Conservation (phyloP, 2,329 filamentous ascomycete genomes). For the Cadophora gregata region DNA sequence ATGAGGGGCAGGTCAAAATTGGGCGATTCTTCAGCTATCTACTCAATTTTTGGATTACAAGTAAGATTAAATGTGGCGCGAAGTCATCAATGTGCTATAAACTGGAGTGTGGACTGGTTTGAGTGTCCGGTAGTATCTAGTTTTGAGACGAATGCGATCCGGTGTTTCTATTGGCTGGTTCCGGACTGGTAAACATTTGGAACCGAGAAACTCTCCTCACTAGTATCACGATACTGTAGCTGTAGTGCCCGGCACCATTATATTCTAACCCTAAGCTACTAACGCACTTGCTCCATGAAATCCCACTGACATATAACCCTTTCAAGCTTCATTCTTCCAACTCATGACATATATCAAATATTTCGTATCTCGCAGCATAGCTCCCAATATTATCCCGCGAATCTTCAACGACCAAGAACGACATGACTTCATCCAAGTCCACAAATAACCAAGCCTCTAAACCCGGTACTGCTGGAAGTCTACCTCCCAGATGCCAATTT, state of each 20-base stretch:
- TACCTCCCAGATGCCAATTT: background rate
- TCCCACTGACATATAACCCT: background rate
- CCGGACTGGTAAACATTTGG: conserved; percentile 1
- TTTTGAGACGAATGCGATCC: background rate
- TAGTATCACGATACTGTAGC: background rate
- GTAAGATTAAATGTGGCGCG: background rate
- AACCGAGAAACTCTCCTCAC: background rate
- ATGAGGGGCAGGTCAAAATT: background rate
- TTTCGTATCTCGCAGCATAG: background rate
- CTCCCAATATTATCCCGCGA: background rate
- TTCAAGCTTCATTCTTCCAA: background rate
- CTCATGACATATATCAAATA: background rate
- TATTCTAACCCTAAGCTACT: background rate
- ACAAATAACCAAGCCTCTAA: background rate
- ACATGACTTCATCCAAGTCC: background rate
- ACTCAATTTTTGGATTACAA: background rate
- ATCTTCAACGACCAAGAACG: background rate
- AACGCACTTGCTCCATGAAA: background rate
- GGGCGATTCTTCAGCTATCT: background rate
- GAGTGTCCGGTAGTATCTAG: background rate
- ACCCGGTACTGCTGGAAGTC: background rate
- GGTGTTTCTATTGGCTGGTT: background rate
- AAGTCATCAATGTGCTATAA: background rate
- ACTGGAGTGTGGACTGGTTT: background rate
- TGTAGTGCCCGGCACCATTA: background rate